Evolutionary conservation across 768 basidiomycete species (phyloP), one percentile per base, ranked within the genome.

Genomic region (Phlebiopsis gigantea): DNA sequence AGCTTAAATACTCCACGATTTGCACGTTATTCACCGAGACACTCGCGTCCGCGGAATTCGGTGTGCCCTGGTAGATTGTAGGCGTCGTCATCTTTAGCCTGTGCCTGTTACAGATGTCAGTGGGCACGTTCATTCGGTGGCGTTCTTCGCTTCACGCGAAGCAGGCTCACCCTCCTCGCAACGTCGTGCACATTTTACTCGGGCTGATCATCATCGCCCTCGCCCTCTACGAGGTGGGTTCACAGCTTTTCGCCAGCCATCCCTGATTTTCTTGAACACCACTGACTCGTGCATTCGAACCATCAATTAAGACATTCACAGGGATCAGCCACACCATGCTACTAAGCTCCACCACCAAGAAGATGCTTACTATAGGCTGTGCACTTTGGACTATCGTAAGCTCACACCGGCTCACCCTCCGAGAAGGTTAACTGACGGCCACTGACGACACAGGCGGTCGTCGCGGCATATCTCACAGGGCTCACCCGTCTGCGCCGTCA

Each of bases 81-180:
- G 87, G 85, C 17, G 62, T 79, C 15, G 61, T 81, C 10, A 68
- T 87, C 9, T 72, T 84, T 56, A 65, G 72, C 26, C 59, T 84
- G 1, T 82, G 82, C 62, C 69, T 79, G 57, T 57, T 75, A 1
- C 84, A 87, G 66, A 64, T 80, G 30, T 65, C 69, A 25, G 72
- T 86, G 5, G 85, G 85, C 6, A 70, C 75, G 5, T 74, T 77
- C 55, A 79, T 84, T 52, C 82, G 85, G 66, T 66, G 68, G 31
- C 69, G 72, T 48, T 72, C 71, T 57, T 62, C 68, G 44, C 69
- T 62, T 30, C 10, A 65, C 26, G 66, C 63, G 28, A 57, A 62
- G 53, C 12, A 39, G 8, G 67, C 46, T 64, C 83, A 81, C 51
- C 84, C 80, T 21, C 76, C 77, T 15, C 71, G 72, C 1, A 85